Evolutionary conservation across 2,329 filamentous ascomycete species (phyloP), one percentile per base, ranked within the genome.

Genomic region (Passalora sequoiae): DNA sequence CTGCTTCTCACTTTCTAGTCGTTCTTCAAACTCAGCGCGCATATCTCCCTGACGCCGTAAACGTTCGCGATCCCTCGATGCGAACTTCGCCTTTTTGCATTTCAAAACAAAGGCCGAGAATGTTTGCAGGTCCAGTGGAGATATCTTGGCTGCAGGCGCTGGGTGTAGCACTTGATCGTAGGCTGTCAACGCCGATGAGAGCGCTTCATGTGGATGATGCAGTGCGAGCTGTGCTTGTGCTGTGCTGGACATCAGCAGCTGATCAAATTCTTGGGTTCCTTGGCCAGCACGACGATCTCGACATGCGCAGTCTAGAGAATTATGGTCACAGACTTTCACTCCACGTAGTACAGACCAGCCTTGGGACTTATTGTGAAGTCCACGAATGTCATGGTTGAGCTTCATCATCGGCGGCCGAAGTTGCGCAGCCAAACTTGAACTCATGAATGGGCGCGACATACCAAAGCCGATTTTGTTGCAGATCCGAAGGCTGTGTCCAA

Each of bases 41-140:
- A 89, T 67, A 22, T 76, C 74, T 4, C 67, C 69, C 15, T 74
- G 71, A 49, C 79, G 72, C 10, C 78, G 72, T 17, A 72, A 58
- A 1, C 85, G 72, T 25, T 73, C 70, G 43, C 71, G 72, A 63
- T 97, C 91, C 52, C 73, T 72, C 8, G 79, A 75, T 25, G 91
- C 85, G 87, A 92, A 97, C 28, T 86, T 80, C 51, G 83, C 82
- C 66, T 91, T 91, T 66, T 94, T 94, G 59, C 86, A 88, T 44
- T 75, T 74, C 16, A 95, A 71, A 0, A 96, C 86, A 12, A 85
- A 77, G 12, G 74, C 72, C 0, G 85, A 89, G 32, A 95, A 64
- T 1, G 62, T 59, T 17, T 60, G 58, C 1, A 66, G 49, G 25
- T 63, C 61, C 13, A 56, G 56, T 1, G 56, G 53, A 4, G 59